Conservation (phyloP, 2,329 filamentous ascomycete species). For the Trichoderma oligosporum region DNA sequence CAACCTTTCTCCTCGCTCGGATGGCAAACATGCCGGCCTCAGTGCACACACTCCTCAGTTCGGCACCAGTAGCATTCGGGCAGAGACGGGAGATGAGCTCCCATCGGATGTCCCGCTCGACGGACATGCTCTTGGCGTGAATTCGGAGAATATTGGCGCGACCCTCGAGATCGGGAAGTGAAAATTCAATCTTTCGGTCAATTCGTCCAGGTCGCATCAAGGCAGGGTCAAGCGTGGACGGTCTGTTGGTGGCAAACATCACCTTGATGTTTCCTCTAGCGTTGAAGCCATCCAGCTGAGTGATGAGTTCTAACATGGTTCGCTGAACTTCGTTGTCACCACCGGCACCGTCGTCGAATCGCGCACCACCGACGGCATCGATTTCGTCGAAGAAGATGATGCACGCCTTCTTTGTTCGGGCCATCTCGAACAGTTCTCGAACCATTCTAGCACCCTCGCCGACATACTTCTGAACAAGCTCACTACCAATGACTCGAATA, state of each 20-base stretch:
- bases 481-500: constrained; percentile 96
- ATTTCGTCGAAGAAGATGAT: constrained; percentile 99
- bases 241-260: constrained; percentile 98
- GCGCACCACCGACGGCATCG: constrained; percentile 89
- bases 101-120: constrained; percentile 98
- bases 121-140: constrained; percentile 99
- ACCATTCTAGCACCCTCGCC: constrained; percentile 98
- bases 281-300: constrained; percentile 94
- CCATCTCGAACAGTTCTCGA: constrained; percentile 98
- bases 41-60: constrained; percentile 92
- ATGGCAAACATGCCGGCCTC: constrained; percentile 99
- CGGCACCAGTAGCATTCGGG: constrained; percentile 94
- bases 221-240: constrained; percentile 92
- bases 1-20: constrained; percentile 89
- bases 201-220: constrained; percentile 97
- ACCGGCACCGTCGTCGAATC: constrained; percentile 93
- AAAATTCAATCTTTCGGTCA: constrained; percentile 98
- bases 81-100: constrained; percentile 96
- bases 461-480: constrained; percentile 98
- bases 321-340: constrained; percentile 97
- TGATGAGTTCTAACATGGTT: constrained; percentile 97
- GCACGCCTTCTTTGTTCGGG: constrained; percentile 97
- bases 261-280: constrained; percentile 98
- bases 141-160: constrained; percentile 97
- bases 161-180: constrained; percentile 92